Evolutionary conservation across 1,284 basidiomycete genomes (phyloP).

Genomic region (Athelia psychrophila): DNA sequence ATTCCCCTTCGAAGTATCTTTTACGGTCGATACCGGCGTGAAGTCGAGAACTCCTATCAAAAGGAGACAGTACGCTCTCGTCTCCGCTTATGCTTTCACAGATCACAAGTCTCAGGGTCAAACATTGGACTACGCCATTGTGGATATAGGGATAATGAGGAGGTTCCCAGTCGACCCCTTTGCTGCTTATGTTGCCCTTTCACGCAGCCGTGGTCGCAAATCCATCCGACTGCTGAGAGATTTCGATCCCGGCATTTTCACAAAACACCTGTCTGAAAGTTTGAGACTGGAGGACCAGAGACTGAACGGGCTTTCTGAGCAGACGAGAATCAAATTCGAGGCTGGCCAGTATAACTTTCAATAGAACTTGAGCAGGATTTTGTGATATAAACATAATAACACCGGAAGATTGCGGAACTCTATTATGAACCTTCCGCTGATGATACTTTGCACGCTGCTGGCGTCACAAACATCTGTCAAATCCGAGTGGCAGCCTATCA

Average conservation of each 20-base stretch:
- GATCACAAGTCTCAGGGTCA: conserved; percentile 27
- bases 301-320: conserved; percentile 13
- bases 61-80: conserved; percentile 16
- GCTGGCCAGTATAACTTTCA: neutral
- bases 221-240: conserved; percentile 23
- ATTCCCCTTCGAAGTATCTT: neutral
- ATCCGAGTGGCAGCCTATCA: too few species aligned
- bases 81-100: conserved; percentile 23
- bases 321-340: conserved; percentile 1
- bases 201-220: conserved; percentile 21
- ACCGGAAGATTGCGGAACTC: too few species aligned
- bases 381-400: too few species aligned
- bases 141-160: conserved; percentile 23
- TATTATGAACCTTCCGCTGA: too few species aligned
- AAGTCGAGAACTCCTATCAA: neutral
- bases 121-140: conserved; percentile 17
- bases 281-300: conserved; percentile 17
- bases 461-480: too few species aligned
- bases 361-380: too few species aligned
- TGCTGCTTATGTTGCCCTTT: conserved; percentile 30
- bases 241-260: conserved; percentile 25
- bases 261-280: conserved; percentile 17
- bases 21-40: neutral
- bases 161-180: conserved; percentile 20
- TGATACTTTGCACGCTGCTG: too few species aligned